Evolutionary conservation across 2,329 filamentous ascomycete genomes (phyloP), one percentile per base, ranked within the genome.

Genomic region (Gnomoniopsis smithogilvyi): DNA sequence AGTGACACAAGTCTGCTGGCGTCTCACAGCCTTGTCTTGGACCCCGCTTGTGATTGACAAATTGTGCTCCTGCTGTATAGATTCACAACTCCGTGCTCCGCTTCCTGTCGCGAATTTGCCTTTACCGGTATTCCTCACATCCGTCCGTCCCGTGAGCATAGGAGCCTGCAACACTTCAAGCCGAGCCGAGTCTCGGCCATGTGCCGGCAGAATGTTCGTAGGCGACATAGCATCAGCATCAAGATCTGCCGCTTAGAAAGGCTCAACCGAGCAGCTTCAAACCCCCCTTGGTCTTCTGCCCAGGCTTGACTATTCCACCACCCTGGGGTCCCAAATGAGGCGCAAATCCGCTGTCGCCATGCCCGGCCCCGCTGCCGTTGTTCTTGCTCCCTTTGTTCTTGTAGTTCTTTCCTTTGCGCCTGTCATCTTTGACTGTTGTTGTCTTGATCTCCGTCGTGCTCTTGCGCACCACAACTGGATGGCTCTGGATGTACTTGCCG

Each of bases 401-500:
- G 56, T 78, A 72, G 67, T 84, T 84, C 47, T 82, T 82, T 60
- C 81, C 81, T 59, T 77, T 78, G 49, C 71, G 71, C 60, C 80
- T 78, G 53, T 85, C 82, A 59, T 89, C 88, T 68, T 85, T 86
- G 66, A 85, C 82, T n/a, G 81, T 82, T 14, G 87, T 81, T 4
- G 92, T 85, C 70, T 91, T 92, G 73, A 99, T 92, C 73, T 98
- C 93, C 6, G 94, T 96, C 66, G 89, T 96, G 65, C 91, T 92
- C 72, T 95, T 91, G 73, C 90, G 88, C 65, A 98, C 84, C 26
- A 91, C 79, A 30, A 97, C 91, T 0, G 95, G 95, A 73, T 98
- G 95, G 72, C 92, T 97, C 68, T 96, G 94, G 70, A 99, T 98
- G 75, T 99, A 99, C 77, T 99, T 98, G 67, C 93, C 93, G 69